Evolutionary conservation across 2,329 filamentous ascomycete genomes (phyloP), one percentile per base, ranked within the genome.

Genomic region (Emmonsiellopsis sp.): DNA sequence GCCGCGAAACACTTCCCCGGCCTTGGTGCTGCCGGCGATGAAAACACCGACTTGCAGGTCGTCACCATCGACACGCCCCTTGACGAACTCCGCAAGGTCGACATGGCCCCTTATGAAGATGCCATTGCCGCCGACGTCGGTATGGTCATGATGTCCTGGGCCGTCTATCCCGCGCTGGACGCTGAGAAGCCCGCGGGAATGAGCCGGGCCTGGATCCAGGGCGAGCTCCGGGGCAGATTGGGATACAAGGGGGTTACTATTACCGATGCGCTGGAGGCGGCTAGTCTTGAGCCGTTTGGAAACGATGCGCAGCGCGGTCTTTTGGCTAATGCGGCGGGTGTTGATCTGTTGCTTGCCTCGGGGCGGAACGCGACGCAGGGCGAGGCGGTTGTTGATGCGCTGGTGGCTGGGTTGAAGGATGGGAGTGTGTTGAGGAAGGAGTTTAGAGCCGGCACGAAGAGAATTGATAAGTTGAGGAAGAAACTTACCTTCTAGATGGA

Each of bases 121-220:
- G 63, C 62, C 1, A 65, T 67, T 38, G 52, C 58, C 3, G 62
- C 61, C 2, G 65, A 61, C 4, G 54, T 67, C 1, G 62, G 64
- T 13, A 66, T 67, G 61, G 58, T 66, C 1, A 67, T 67, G 66
- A 52, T 57, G 10, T 67, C 64, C 2, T 65, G 63, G 65, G 62
- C 63, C n/a, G 16, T 65, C 1, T 66, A 68, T 49, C 63, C 64
- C 1, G 53, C 56, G 7, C 45, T 67, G n/a, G 66, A 67, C 31
- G 31, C 59, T 2, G 47, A 58, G 31, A 57, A 57, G 13, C 66
- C 64, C 7, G 58, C 64, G 0, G 65, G 63, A 8, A 16, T 66
- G 40, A 66, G 63, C 45, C 50, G 57, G 45, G 54, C 57, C 2
- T 65, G 60, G 58, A 51, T 68, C 5, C 57, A 64, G 30, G 51